These are phyloP conservation scores for Agastache rugosa DNA, from an alignment of 257 asterid genomes.

Conservation along the genomic window DNA sequence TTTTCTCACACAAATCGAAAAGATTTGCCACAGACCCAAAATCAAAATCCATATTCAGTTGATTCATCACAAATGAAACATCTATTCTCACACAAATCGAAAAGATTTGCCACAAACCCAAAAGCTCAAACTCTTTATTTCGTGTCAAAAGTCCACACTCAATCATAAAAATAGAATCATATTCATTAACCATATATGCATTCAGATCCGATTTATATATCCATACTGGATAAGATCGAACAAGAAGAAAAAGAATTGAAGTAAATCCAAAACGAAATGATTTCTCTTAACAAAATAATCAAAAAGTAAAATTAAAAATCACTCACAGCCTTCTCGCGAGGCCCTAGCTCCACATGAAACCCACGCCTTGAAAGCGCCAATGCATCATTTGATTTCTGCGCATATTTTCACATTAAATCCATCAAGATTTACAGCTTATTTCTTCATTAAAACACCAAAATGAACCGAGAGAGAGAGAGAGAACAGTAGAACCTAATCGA, in stretches of 20 bases:
- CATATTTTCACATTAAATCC: constrained; percentile 14
- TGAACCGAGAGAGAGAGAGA: no score
- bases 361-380: constrained; percentile 58
- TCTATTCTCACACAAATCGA: constrained; percentile 1
- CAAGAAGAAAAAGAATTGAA: not conserved
- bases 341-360: constrained; percentile 78
- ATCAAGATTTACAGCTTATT: constrained; percentile 32
- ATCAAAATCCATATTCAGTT: not conserved
- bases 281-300: not conserved
- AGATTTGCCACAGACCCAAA: not conserved
- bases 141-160: constrained; percentile 1
- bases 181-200: not conserved
- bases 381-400: constrained; percentile 53
- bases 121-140: not conserved
- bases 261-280: not conserved
- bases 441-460: constrained; percentile 1
- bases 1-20: not conserved
- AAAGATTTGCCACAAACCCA: not conserved
- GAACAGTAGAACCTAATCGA: not conserved
- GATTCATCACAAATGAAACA: not conserved
- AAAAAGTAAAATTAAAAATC: not conserved
- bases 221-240: not conserved
- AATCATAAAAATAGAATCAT: not conserved
- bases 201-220: constrained; percentile 23
- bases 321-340: constrained; percentile 95